phyloP scores from a whole-genome alignment of 179 eudicot genomes.

The Patellifolia procumbens region DNA sequence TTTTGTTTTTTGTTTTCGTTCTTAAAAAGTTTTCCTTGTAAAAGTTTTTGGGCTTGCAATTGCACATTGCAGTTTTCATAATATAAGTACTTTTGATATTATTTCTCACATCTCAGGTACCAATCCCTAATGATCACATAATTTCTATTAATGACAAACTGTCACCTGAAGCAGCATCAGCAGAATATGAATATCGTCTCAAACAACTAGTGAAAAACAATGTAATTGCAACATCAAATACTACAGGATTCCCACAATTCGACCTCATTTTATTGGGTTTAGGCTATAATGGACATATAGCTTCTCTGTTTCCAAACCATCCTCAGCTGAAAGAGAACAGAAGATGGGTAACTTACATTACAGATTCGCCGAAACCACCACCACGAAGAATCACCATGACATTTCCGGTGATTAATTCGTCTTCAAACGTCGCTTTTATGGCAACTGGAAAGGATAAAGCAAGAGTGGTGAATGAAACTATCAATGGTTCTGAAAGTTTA shows the following conservation, averaged over 20 bases:
- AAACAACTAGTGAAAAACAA: neutral
- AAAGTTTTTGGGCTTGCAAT: no score
- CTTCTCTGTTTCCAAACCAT: constrained; percentile 5
- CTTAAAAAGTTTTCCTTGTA: no score
- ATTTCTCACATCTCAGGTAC: neutral
- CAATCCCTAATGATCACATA: constrained; percentile 3
- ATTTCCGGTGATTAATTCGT: no score
- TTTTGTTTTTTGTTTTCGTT: no score
- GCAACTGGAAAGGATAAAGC: neutral
- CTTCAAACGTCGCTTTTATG: no score
- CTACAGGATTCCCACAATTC: neutral
- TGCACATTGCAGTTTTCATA: neutral
- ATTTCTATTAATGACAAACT: constrained; percentile 5
- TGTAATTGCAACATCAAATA: constrained; percentile 8
- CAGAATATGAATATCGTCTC: constrained; percentile 2
- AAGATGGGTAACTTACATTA: constrained; percentile 1
- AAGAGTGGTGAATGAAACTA: neutral
- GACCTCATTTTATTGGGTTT: neutral
- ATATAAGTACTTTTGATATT: neutral
- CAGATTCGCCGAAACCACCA: neutral
- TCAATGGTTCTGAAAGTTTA: neutral
- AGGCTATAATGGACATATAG: constrained; percentile 10
- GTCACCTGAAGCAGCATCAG: neutral
- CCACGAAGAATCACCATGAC: no score
- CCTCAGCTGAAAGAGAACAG: constrained; percentile 2